Evolutionary conservation across 2,329 filamentous ascomycete genomes (phyloP).

Genomic region (Colletotrichum cordylinicola): DNA sequence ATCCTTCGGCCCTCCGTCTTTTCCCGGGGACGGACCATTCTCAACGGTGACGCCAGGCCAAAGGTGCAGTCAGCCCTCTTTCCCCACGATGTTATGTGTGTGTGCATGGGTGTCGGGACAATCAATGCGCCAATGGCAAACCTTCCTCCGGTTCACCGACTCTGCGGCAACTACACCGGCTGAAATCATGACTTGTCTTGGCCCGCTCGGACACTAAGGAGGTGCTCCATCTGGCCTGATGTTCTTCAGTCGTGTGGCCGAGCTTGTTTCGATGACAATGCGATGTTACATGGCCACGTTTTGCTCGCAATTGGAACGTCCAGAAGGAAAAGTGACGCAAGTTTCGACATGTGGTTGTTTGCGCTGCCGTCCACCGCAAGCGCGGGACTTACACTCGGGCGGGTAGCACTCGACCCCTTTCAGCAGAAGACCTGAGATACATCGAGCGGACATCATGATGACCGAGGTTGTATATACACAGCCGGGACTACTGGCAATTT

Average conservation of each 20-base stretch:
- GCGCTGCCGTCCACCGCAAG: not conserved
- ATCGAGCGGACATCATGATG: not conserved
- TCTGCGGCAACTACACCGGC: not conserved
- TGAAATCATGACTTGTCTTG: not conserved
- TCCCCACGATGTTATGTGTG: not conserved
- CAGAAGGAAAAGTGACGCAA: not conserved
- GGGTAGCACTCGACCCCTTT: not conserved
- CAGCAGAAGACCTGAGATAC: not conserved
- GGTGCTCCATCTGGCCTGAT: not conserved
- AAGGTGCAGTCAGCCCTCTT: not conserved
- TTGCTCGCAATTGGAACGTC: not conserved
- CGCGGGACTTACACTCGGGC: not conserved
- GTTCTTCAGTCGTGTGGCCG: not conserved
- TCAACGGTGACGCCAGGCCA: not conserved
- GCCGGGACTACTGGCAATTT: not conserved
- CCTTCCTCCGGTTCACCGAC: not conserved
- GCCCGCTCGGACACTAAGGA: not conserved
- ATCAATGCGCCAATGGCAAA: not conserved
- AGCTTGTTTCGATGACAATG: not conserved
- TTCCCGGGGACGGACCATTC: not conserved
- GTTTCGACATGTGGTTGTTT: not conserved
- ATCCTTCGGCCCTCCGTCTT: not conserved
- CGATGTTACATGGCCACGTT: not conserved
- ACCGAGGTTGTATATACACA: not conserved
- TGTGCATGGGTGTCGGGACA: not conserved